These are phyloP conservation scores for Cyanidioschyzon merolae DNA, from an alignment of 23 red algal genomes.

Conservation along the genomic window DNA sequence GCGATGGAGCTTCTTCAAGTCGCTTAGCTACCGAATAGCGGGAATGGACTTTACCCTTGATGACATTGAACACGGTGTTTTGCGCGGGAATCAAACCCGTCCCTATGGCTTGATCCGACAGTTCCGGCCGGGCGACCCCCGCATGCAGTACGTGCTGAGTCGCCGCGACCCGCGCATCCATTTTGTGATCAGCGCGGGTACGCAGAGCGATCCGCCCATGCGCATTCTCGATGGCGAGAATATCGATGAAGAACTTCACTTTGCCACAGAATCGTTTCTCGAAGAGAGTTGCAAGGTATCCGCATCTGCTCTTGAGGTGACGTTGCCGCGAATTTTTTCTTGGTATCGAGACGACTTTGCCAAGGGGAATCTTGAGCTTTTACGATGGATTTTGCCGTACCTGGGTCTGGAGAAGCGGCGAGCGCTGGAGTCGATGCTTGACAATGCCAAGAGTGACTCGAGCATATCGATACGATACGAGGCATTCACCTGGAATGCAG, in stretches of 20 bases:
- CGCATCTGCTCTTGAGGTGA: slow-evolving; percentile 33
- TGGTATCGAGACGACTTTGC: slow-evolving; percentile 96
- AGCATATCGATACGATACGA: slow-evolving; percentile 49
- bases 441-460: slow-evolving; percentile 4
- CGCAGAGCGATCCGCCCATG: slow-evolving; percentile 80
- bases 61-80: slow-evolving; percentile 96
- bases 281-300: slow-evolving; percentile 50
- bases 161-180: slow-evolving; percentile 79
- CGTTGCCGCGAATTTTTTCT: slow-evolving; percentile 79
- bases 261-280: slow-evolving; percentile 75
- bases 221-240: slow-evolving; percentile 92
- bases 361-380: slow-evolving; percentile 25
- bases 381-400: slow-evolving; percentile 64
- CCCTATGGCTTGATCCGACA: slow-evolving; percentile 58
- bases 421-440: slow-evolving; percentile 35
- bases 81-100: slow-evolving; percentile 66
- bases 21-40: slow-evolving; percentile 67
- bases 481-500: slow-evolving; percentile 85
- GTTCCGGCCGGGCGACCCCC: slow-evolving; percentile 71
- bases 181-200: slow-evolving; percentile 95
- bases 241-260: slow-evolving; percentile 70
- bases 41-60: slow-evolving; percentile 85
- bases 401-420: slow-evolving; percentile 40
- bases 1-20: slow-evolving; percentile 79
- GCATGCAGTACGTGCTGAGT: slow-evolving; percentile 65